Base-by-base conservation (phyloP, 179 eudicot genomes). In the Heliamphora pulchella region DNA sequence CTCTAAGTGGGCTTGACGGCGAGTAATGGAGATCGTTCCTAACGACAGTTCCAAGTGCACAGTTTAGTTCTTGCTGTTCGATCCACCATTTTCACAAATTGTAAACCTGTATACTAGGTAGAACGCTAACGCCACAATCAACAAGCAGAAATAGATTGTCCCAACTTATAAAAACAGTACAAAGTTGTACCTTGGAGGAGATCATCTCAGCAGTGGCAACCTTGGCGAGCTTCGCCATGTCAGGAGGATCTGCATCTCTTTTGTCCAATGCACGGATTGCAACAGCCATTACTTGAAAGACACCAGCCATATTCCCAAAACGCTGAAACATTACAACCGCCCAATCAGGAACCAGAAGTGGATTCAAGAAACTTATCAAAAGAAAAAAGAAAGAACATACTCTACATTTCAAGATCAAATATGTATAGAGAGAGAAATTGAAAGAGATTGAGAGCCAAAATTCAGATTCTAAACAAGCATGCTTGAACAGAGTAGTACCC, bases 231-330 rank as follows among this genome's bases (percentile, higher is more conserved):
- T 89, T 96, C 50, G 86, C 85, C 97, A 96, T 89, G 76, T 87
- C 89, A 4, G 80, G 68, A 80, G 97, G 83, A 83, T 96, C 98
- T 14, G 85, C 93, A 13, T 89, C 90, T 43, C 71, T 84, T 80
- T 84, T 86, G 67, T 89, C 87, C 78, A 96, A 78, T 5, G 90
- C 93, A 66, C 84, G 82, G 76, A 94, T 93, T 65, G 90, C 90
- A 64, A 89, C 89, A n/a, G 98, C 92, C 97, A 96, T 93, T 41
- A 96, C 94, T 88, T 92, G 89, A 84, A 94, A 96, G 44, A 96
- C 81, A n/a, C 94, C 97, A 70, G 98, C 97, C 85, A 93, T 92
- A 75, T 96, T 96, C 41, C 93, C 97, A 86, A 94, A 96, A 70
- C 92, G 88, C 99, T 96, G 88, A 18, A 74, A 68, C n/a, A 76